Percentiles rank a stretch among this genome's conserved stretches.
Evolutionary conservation across 2,329 filamentous ascomycete species (phyloP).

Genomic region (Lachnellula arida): DNA sequence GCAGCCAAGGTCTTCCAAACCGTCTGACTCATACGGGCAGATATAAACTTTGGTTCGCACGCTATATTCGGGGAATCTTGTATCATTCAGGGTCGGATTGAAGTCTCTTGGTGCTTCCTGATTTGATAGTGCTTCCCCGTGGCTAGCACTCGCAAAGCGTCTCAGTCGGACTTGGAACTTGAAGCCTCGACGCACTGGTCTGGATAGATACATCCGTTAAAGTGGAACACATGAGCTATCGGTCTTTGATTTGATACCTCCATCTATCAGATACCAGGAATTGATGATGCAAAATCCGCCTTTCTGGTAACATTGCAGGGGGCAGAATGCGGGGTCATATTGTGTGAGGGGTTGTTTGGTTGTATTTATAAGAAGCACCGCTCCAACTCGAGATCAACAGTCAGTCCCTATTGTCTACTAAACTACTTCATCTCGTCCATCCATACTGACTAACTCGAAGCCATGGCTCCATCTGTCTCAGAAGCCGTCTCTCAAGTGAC

Average conservation of each 20-base stretch:
- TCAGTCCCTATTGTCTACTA: too few relatives aligned
- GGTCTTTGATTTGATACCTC: not conserved
- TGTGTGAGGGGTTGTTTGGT: not conserved
- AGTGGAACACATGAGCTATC: not conserved
- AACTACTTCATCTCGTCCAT: not conserved
- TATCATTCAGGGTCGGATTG: not conserved
- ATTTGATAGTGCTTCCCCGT: not conserved
- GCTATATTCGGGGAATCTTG: not conserved
- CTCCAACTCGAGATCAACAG: too few relatives aligned
- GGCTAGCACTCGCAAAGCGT: too few relatives aligned
- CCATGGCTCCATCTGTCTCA: conserved; percentile 26
- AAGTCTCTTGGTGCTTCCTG: not conserved
- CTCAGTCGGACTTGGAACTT: too few relatives aligned
- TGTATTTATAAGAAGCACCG: too few relatives aligned
- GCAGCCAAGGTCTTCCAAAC: too few relatives aligned
- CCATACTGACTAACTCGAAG: not conserved
- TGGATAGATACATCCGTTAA: not conserved
- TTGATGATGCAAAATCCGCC: not conserved
- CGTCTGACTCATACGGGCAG: too few relatives aligned
- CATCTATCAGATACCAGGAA: not conserved
- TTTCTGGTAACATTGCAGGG: not conserved
- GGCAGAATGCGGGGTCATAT: not conserved
- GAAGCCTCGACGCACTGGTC: not conserved
- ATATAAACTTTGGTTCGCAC: not conserved
- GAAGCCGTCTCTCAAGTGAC: conserved; percentile 21